These are phyloP conservation scores for Austroboletus festivus DNA, from an alignment of 768 basidiomycete species.

Conservation along the genomic window DNA sequence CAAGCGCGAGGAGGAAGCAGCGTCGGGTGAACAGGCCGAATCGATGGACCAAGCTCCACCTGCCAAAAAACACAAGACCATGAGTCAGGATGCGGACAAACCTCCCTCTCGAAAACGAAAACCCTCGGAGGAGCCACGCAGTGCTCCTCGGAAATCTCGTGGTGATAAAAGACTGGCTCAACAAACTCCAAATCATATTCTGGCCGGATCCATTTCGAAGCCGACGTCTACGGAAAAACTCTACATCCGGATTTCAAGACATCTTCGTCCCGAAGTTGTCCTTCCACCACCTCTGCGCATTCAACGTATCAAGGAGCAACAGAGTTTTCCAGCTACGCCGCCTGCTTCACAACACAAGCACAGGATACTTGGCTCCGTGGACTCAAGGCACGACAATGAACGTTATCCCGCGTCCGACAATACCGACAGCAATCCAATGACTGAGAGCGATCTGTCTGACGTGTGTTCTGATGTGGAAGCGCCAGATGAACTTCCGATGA, in stretches of 20 bases:
- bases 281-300: conserved; percentile 12
- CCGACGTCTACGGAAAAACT: conserved; percentile 24
- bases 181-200: conserved; percentile 17
- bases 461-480: conserved; percentile 20
- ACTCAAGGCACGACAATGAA: conserved; percentile 12
- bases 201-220: conserved; percentile 16
- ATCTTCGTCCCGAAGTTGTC: conserved; percentile 19
- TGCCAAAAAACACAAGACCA: conserved; percentile 26
- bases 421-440: conserved; percentile 11
- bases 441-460: conserved; percentile 29
- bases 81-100: conserved; percentile 10
- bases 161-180: conserved; percentile 12
- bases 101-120: conserved; percentile 20
- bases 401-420: conserved; percentile 26
- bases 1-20: conserved; percentile 50
- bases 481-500: conserved; percentile 25
- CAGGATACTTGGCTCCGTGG: conserved; percentile 17
- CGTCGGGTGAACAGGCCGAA: conserved; percentile 12
- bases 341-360: conserved; percentile 22
- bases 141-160: conserved; percentile 33
- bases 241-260: conserved; percentile 23
- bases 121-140: conserved; percentile 20
- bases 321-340: conserved; percentile 18
- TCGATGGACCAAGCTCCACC: conserved; percentile 12
- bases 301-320: conserved; percentile 11